phyloP scores from a whole-genome alignment of 306 rosid genomes.

The Begonia fuchsioides region DNA sequence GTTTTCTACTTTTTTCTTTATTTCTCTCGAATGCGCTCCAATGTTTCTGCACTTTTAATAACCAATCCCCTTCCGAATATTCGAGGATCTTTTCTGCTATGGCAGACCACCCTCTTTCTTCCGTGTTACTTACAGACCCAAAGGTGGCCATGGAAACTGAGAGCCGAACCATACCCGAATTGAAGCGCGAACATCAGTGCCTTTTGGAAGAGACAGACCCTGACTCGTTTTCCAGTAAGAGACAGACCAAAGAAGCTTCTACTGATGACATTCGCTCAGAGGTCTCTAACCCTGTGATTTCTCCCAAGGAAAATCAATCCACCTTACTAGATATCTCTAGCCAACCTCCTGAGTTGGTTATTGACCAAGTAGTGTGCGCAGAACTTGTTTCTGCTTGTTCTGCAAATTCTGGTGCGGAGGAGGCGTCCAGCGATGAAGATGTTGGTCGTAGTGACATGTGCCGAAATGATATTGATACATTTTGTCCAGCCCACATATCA shows the following conservation, averaged over 20 bases:
- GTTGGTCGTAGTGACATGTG: constrained; percentile 20
- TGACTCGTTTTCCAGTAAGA: constrained; percentile 37
- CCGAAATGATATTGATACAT: constrained; percentile 19
- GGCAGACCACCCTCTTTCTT: constrained; percentile 60
- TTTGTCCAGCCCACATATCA: constrained; percentile 32
- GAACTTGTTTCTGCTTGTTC: constrained; percentile 56
- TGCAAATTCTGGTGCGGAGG: constrained; percentile 53
- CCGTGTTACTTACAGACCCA: constrained; percentile 20
- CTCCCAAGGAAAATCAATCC: constrained; percentile 39
- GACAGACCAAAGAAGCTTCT: constrained; percentile 61
- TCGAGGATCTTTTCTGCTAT: constrained; percentile 28
- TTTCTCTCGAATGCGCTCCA: constrained; percentile 34
- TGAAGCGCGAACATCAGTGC: constrained; percentile 56
- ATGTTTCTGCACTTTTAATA: constrained; percentile 14
- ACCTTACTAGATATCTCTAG: constrained; percentile 67
- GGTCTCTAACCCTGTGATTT: constrained; percentile 58
- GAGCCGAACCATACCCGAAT: constrained; percentile 25
- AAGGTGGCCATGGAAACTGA: constrained; percentile 26
- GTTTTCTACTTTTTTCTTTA: constrained; percentile 1
- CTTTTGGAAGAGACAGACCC: constrained; percentile 27
- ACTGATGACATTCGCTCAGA: constrained; percentile 80
- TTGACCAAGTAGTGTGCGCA: constrained; percentile 48
- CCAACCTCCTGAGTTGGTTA: constrained; percentile 32
- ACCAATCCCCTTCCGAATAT: constrained; percentile 10
- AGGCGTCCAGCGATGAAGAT: constrained; percentile 36